Evolutionary conservation across 805 yeast species (phyloP), one percentile per base, ranked within the genome.

Genomic region (Myxozyma monticola): DNA sequence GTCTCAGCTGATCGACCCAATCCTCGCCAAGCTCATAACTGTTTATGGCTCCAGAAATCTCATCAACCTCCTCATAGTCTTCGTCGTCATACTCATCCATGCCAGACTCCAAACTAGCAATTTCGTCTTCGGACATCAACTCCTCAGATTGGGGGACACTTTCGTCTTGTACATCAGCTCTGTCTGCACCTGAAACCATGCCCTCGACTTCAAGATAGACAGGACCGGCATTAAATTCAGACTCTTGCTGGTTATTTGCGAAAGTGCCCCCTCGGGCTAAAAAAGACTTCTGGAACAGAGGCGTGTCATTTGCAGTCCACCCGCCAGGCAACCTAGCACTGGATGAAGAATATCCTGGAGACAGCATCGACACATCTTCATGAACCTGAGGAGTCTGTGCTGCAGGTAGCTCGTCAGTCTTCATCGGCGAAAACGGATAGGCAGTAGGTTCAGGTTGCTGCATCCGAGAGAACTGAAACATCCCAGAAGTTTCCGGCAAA

Each of bases 401-500:
- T 65, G 18, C 43, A 48, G 39, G 55, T 48, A 38, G 66, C 66
- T 49, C 67, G 68, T 39, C 62, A 38, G 56, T 67, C 49, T 50
- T 47, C 51, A 51, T 51, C 18, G 56, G 56, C 14, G 56, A 51
- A 38, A 22, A 47, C 6, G 36, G 43, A 29, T 31, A 45, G n/a
- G 24, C 28, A 10, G 42, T 22, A 14, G 45, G 28, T 8, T 9
- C 22, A 1, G 22, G 33, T 28, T 15, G 42, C 42, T 12, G 48
- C 31, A 25, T 35, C 14, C 22, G 34, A 8, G 45, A 41, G 24
- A 40, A 35, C 26, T 18, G 49, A 14, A 28, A 28, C 14, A 17
- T 17, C 17, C 21, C 26, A 24, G 37, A 4, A 12, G 6, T 14
- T 17, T 38, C 35, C 15, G 31, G 43, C 8, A 15, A 17, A 9